Conservation (phyloP, 1,284 basidiomycete genomes). For the Tranzscheliella williamsii region DNA sequence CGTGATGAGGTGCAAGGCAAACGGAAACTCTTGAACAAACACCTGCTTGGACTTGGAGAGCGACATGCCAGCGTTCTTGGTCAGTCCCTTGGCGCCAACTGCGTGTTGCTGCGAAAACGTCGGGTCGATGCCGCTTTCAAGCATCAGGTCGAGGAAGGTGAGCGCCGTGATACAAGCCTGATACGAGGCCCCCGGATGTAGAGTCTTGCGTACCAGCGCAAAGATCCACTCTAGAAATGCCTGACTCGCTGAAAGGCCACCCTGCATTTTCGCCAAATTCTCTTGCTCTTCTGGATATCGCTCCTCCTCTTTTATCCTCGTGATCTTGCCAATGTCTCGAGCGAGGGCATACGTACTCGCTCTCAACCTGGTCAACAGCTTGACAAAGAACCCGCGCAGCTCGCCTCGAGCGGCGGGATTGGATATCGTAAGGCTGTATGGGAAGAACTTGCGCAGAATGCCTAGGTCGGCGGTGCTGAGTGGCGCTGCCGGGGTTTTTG, state of each 20-base stretch:
- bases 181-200: constrained; percentile 55
- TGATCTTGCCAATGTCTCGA: constrained; percentile 28
- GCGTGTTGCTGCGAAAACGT: constrained; percentile 6
- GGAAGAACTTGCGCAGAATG: constrained; percentile 38
- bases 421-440: constrained; percentile 36
- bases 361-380: constrained; percentile 49
- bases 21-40: constrained; percentile 32
- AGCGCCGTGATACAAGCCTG: constrained; percentile 43
- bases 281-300: constrained; percentile 20
- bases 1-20: constrained; percentile 24
- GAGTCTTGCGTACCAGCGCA: constrained; percentile 18
- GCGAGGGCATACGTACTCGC: constrained; percentile 40
- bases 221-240: constrained; percentile 31
- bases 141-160: constrained; percentile 43
- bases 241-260: constrained; percentile 16
- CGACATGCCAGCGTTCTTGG: constrained; percentile 36
- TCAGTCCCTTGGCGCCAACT: constrained; percentile 9
- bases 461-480: constrained; percentile 28
- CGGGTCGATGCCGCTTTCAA: constrained; percentile 41
- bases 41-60: constrained; percentile 46
- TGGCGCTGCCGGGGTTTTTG: constrained; percentile 40
- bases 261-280: constrained; percentile 17
- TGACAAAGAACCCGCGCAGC: constrained; percentile 45
- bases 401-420: constrained; percentile 47
- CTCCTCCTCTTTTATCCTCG: constrained; percentile 22